A percentile compares a stretch with the other conserved stretches of the same genome.
Evolutionary conservation across 106 monocot genomes (phyloP).

Genomic region (Dendrobium chrysotoxum): DNA sequence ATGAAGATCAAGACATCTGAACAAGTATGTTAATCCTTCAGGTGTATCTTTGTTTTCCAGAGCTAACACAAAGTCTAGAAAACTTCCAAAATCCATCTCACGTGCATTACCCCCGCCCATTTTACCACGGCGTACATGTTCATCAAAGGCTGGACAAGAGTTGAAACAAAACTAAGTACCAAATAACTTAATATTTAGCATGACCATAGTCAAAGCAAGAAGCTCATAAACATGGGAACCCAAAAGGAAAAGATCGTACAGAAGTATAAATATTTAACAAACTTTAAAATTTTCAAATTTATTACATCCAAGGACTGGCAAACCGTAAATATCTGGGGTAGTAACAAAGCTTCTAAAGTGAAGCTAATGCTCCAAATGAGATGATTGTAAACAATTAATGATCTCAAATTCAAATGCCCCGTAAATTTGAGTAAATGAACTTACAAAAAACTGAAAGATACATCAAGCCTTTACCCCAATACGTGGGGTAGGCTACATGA

Average conservation of each 20-base stretch:
- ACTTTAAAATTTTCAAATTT: neutral
- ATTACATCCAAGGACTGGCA: neutral
- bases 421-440: neutral
- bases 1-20: constrained; percentile 90
- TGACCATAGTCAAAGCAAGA: neutral
- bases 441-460: neutral
- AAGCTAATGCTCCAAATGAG: neutral
- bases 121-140: constrained; percentile 92
- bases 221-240: neutral
- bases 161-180: neutral
- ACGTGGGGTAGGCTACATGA: too few relatives aligned
- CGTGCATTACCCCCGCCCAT: constrained; percentile 77
- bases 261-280: neutral
- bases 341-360: neutral
- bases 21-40: constrained; percentile 90
- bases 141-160: constrained; percentile 72
- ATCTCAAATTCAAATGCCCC: neutral
- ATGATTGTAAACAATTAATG: neutral
- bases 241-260: neutral
- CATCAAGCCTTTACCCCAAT: too few relatives aligned
- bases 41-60: constrained; percentile 96
- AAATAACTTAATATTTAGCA: neutral
- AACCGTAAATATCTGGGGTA: neutral
- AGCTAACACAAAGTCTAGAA: constrained; percentile 97
- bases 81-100: constrained; percentile 99